Percentiles rank a stretch among this genome's conserved stretches.
Conservation (phyloP, 352 stramenopile genomes). For the Thalassiosira hispida region DNA sequence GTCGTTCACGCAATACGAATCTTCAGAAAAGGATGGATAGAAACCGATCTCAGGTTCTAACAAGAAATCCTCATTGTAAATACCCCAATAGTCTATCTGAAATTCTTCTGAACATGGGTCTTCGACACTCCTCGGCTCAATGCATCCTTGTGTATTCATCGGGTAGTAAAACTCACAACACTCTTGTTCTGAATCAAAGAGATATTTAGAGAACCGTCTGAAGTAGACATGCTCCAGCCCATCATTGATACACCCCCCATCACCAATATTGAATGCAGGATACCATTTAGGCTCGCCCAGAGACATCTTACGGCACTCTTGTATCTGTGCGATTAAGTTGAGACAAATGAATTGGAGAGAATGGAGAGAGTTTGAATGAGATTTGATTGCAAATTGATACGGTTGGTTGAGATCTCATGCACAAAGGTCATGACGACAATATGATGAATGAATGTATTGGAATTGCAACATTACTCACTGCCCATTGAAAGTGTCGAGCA, state of each 20-base stretch:
- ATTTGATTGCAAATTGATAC: no score
- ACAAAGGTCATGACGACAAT: no score
- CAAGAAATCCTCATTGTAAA: conserved; percentile 3
- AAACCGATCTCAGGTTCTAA: not conserved
- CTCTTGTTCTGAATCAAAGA: not conserved
- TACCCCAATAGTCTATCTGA: not conserved
- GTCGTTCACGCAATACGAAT: not conserved
- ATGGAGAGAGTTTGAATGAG: no score
- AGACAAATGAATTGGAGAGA: no score
- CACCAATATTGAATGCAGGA: conserved; percentile 12
- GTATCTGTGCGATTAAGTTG: no score
- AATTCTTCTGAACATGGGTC: conserved; percentile 4
- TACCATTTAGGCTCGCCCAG: conserved; percentile 5
- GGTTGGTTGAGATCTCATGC: no score
- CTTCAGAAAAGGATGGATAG: not conserved
- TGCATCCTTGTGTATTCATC: not conserved
- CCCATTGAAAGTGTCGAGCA: not conserved
- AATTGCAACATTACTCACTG: no score
- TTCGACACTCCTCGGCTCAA: not conserved
- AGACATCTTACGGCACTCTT: conserved; percentile 7
- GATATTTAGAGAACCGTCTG: not conserved
- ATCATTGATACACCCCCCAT: conserved; percentile 1
- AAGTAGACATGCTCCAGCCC: not conserved
- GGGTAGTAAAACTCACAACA: conserved; percentile 7
- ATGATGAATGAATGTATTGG: no score